Evolutionary conservation across 164 flowering plant genomes (phyloP).

Genomic region (Vitis riparia): DNA sequence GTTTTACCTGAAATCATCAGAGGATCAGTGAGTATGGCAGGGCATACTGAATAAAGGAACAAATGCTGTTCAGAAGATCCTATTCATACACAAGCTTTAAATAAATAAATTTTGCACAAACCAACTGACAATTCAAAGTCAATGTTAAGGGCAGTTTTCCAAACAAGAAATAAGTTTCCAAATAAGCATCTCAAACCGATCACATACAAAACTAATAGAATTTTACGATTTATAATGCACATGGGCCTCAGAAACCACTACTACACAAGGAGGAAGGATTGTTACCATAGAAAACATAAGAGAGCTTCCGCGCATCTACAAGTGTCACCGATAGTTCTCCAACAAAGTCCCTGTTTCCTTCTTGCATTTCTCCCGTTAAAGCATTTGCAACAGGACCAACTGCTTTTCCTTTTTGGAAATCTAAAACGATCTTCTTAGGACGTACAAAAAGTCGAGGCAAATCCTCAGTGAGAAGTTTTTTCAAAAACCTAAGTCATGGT

Average conservation of each 20-base stretch:
- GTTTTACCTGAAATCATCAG: conserved; percentile 68
- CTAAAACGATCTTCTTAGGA: conserved; percentile 90
- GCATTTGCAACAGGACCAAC: conserved; percentile 75
- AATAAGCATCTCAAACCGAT: neutral
- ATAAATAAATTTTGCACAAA: neutral
- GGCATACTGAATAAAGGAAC: neutral
- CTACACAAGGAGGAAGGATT: neutral
- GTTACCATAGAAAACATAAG: conserved; percentile 74
- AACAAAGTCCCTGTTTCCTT: conserved; percentile 80
- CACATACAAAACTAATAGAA: neutral
- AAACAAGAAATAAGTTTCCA: neutral
- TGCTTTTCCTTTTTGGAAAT: conserved; percentile 86
- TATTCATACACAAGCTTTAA: neutral
- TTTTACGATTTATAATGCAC: neutral
- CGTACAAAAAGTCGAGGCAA: conserved; percentile 92
- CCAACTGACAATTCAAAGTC: neutral
- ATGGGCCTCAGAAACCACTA: neutral
- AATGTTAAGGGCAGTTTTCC: neutral
- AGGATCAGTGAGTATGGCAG: neutral
- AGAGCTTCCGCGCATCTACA: conserved; percentile 85
- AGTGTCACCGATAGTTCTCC: conserved; percentile 96
- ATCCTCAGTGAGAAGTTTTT: conserved; percentile 94
- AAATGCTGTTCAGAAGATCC: neutral
- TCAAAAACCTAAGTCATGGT: conserved; percentile 71
- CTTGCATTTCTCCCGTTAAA: conserved; percentile 65